phyloP scores from a whole-genome alignment of 2,329 filamentous ascomycete species.

The Cylindrodendrum hubeiense region DNA sequence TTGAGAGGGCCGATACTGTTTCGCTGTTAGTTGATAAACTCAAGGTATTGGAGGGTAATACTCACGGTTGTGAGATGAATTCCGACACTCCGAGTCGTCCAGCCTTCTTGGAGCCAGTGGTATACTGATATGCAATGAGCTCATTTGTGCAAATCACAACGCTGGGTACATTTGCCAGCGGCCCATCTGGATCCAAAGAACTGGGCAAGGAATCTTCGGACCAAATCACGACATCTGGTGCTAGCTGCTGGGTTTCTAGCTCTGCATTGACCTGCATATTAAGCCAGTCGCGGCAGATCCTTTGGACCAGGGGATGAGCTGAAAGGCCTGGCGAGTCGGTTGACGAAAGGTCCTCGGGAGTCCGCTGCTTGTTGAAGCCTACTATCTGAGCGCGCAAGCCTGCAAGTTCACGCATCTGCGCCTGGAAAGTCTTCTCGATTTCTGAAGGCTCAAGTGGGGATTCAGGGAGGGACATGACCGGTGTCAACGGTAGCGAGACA shows the following conservation, averaged over 20 bases:
- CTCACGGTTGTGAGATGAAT: slow-evolving; percentile 55
- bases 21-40: not conserved
- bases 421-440: not conserved
- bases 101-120: slow-evolving; percentile 32
- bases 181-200: not conserved
- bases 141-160: slow-evolving; percentile 51
- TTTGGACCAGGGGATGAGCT: not conserved
- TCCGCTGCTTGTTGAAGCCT: not conserved
- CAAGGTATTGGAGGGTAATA: not conserved
- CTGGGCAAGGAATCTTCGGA: slow-evolving; percentile 25
- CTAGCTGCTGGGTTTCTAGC: slow-evolving; percentile 1
- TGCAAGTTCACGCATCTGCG: slow-evolving; percentile 44
- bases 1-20: slow-evolving; percentile 53
- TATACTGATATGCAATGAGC: slow-evolving; percentile 45
- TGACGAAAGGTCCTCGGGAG: slow-evolving; percentile 3
- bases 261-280: slow-evolving; percentile 35
- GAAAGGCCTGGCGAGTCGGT: not conserved
- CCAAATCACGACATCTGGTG: slow-evolving; percentile 46
- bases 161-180: slow-evolving; percentile 31
- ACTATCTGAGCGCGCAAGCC: slow-evolving; percentile 44
- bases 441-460: slow-evolving; percentile 42
- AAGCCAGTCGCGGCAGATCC: slow-evolving; percentile 28
- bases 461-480: slow-evolving; percentile 1
- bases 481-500: slow-evolving; percentile 32
- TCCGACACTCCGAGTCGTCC: slow-evolving; percentile 46